Base-by-base conservation (phyloP, 2,329 filamentous ascomycete genomes). In the Penicillium sp. region DNA sequence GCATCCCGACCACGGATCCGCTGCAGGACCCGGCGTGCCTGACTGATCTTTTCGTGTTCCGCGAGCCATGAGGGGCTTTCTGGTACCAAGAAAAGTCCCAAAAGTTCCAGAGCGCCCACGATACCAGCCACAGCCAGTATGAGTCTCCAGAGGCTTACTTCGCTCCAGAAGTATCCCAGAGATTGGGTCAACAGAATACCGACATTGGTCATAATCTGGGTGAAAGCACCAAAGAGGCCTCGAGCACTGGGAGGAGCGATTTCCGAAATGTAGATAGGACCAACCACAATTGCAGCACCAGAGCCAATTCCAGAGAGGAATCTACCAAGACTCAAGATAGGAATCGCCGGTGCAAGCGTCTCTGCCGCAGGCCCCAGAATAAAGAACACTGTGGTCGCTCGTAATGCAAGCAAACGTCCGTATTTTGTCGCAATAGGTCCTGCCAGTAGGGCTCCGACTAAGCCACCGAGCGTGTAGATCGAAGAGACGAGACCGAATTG, bases 191-290 rank as follows among this genome's bases (percentile, higher is more conserved):
- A 77, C 43, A 99, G 76, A 52, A 99, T 97, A 55, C 94, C 94
- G 25, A 92, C 79, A 69, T 97, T 97, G 79, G 92, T 92, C 75
- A 92, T 92, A 69, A 97, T 87, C 72, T 99, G 93, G 0, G 94
- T 97, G 75, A 95, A 78, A 36, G 82, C 80, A 11, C 85, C 85
- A 66, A 96, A 97, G 61, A 96, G 85, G 5, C 92, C 92, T 53
- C 87, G 85, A 63, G 88, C 84, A 16, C 81, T 78, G 0, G 85
- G 85, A 4, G 93, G 94, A 0, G 92, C 88, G 27, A 97, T 84
- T 75, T 99, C 94, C 45, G 91, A 92, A 65, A 99, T 91, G 78
- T 96, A 99, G 21, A 99, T 84, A 0, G 94, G 94, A 3, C 95
- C 92, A 36, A 97, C 90, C 21, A 99, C 94, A 3, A 94, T 93